Evolutionary conservation across 768 basidiomycete species (phyloP), one percentile per base, ranked within the genome.

Genomic region (Rhodotorula toruloides): DNA sequence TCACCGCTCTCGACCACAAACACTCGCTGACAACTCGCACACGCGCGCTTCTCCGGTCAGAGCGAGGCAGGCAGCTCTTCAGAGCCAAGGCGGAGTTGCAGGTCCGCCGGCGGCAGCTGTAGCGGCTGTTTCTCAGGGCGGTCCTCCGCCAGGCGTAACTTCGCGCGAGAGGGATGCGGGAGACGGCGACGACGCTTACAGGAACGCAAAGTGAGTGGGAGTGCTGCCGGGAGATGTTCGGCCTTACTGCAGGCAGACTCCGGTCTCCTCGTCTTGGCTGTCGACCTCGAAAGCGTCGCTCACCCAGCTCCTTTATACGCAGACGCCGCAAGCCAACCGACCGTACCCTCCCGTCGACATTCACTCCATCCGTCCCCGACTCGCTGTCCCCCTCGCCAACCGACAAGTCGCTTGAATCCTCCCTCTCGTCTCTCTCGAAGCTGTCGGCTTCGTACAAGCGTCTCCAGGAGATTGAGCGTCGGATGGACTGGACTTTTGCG

Each of bases 271-370:
- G 4, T 7, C n/a, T 17, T 37, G 32, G 3, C 49, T 34, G 9
- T 17, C 36, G 2, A 8, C 42, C 54, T 40, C 5, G 0, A 37
- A 25, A 31, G 16, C 34, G 4, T 29, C 25, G 10, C n/a, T 9
- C 39, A 36, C 34, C 31, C 31, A 8, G 2, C 47, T 16, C 21
- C 10, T 22, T 14, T 2, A 0, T 6, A 1, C 22, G 2, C 59
- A 65, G 65, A 19, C 66, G 71, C 37, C 55, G 61, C 22, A 68
- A 68, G 46, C 71, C 71, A 1, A 72, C 71, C n/a, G 48, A 53
- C 43, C 56, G 61, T 11, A 39, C 47, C 8, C 60, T 72, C 32
- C 71, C 71, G 12, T 6, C 32, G 16, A 17, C 39, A 10, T 72
- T 68, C 49, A 25, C 39, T 2, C 58, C 62, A 8, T 34, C 54